These are phyloP conservation scores for Strobilomyces echinocephalus DNA, from an alignment of 768 basidiomycete species.

Conservation along the genomic window DNA sequence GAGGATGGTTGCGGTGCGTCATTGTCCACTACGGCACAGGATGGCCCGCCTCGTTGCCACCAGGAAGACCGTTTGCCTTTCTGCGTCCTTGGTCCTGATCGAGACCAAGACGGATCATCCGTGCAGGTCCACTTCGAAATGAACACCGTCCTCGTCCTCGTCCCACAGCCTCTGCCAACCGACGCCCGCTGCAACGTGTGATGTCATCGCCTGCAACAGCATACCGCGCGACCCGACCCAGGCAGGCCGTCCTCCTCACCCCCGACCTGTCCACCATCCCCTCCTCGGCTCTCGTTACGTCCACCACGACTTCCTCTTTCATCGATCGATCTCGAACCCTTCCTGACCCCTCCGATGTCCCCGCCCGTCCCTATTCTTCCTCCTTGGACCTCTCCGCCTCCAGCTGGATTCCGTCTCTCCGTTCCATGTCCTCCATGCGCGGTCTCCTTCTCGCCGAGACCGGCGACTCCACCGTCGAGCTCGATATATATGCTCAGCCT, in stretches of 20 bases:
- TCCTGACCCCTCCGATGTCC: slow-evolving; percentile 17
- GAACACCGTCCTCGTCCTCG: slow-evolving; percentile 10
- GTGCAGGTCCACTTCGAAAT: slow-evolving; percentile 19
- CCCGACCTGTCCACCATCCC: slow-evolving; percentile 26
- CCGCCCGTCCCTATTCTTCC: slow-evolving; percentile 8
- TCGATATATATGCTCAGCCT: slow-evolving; percentile 33
- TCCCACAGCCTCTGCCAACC: slow-evolving; percentile 12
- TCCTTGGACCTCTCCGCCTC: slow-evolving; percentile 3
- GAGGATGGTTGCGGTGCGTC: background rate
- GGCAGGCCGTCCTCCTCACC: slow-evolving; percentile 16
- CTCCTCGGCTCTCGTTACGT: slow-evolving; percentile 22
- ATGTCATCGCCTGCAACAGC: slow-evolving; percentile 10
- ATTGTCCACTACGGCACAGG: background rate
- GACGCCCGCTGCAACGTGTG: slow-evolving; percentile 2
- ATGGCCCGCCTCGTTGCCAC: background rate
- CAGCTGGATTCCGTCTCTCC: slow-evolving; percentile 25
- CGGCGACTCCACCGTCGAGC: slow-evolving; percentile 44
- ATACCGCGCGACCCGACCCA: background rate
- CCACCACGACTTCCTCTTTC: slow-evolving; percentile 25
- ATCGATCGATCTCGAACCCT: slow-evolving; percentile 14
- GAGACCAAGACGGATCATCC: slow-evolving; percentile 9
- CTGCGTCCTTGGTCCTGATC: slow-evolving; percentile 8
- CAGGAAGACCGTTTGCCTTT: background rate
- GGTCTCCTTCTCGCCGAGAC: slow-evolving; percentile 45
- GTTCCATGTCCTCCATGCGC: slow-evolving; percentile 40